These are phyloP conservation scores for Lipomyces kockii DNA, from an alignment of 805 yeast genomes.

Conservation along the genomic window DNA sequence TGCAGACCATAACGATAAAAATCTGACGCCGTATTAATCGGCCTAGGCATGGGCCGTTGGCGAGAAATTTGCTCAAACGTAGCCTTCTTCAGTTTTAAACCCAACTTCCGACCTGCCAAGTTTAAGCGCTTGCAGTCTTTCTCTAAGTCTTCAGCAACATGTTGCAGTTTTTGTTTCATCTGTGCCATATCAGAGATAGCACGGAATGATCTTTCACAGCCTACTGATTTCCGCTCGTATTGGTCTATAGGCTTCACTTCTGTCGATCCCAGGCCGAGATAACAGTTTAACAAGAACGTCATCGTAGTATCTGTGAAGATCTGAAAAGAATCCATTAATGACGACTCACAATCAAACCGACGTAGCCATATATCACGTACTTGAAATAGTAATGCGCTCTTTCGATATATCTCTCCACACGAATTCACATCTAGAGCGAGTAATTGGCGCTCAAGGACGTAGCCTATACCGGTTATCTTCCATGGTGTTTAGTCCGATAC, in stretches of 20 bases:
- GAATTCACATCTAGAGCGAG: conserved; percentile 33
- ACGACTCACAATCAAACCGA: not conserved
- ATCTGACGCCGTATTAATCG: conserved; percentile 30
- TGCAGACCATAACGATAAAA: conserved; percentile 32
- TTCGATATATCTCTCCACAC: conserved; percentile 36
- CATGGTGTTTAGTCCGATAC: not conserved
- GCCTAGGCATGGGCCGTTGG: conserved; percentile 25
- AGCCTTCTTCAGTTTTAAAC: conserved; percentile 35
- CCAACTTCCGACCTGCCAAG: conserved; percentile 36
- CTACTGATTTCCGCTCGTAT: conserved; percentile 38
- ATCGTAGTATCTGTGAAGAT: conserved; percentile 25
- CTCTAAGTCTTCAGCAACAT: conserved; percentile 32
- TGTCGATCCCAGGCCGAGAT: conserved; percentile 40
- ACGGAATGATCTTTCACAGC: conserved; percentile 39
- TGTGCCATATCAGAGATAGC: conserved; percentile 13
- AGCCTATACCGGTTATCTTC: conserved; percentile 38
- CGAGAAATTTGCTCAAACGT: conserved; percentile 38
- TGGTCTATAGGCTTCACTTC: conserved; percentile 32
- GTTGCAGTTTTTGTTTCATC: conserved; percentile 29
- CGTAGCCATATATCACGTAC: conserved; percentile 5
- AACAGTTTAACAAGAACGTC: conserved; percentile 33
- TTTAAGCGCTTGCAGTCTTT: conserved; percentile 30
- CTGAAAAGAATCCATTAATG: conserved; percentile 4
- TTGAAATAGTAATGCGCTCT: conserved; percentile 17
- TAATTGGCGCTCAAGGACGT: conserved; percentile 40